Percentiles rank a stretch among this genome's conserved stretches.
Conservation (phyloP, 176 grass and related monocot genomes). For the Pontederia crassipes region DNA sequence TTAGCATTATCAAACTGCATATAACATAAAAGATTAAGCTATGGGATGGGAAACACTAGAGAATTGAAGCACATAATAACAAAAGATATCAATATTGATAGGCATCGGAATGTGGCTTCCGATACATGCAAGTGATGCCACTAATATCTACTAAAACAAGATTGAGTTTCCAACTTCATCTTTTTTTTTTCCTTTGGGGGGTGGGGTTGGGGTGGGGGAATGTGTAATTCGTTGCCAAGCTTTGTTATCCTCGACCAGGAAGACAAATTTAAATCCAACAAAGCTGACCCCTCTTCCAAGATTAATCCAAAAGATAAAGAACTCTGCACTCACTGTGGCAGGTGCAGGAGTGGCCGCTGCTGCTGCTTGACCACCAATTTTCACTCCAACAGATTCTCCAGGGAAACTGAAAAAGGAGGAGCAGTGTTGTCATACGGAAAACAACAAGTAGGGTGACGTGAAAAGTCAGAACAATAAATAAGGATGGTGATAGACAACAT, state of each 20-base stretch:
- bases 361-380: constrained; percentile 26
- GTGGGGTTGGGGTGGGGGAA: no score
- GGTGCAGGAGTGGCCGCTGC: constrained; percentile 23
- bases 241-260: no score
- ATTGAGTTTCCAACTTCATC: not conserved
- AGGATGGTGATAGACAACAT: not conserved
- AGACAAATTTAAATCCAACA: no score
- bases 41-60: no score
- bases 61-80: no score
- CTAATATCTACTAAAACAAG: not conserved
- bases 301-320: not conserved
- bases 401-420: constrained; percentile 37
- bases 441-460: not conserved
- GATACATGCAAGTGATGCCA: not conserved
- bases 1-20: not conserved
- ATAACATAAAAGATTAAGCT: no score
- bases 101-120: not conserved
- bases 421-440: not conserved
- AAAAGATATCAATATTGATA: no score
- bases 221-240: no score
- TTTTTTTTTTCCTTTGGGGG: no score
- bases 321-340: constrained; percentile 38
- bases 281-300: no score
- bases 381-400: constrained; percentile 58
- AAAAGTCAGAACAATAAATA: not conserved